Conservation (phyloP, 108 stramenopile species). For the Conticribra guillardii region DNA sequence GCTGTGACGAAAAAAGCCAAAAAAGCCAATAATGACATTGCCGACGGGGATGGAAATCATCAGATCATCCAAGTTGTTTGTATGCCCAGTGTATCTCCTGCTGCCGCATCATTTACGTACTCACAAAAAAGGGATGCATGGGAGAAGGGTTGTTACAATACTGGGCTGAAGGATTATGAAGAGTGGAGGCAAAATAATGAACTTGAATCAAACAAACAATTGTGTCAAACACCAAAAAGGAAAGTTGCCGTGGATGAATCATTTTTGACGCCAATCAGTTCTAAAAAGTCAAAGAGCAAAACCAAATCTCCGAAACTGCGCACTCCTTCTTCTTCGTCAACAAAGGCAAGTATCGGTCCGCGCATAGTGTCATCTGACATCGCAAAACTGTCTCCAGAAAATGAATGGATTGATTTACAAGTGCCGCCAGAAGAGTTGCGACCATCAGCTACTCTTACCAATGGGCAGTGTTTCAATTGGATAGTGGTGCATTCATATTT, state of each 20-base stretch:
- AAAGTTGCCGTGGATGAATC: too few species aligned
- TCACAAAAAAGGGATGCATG: constrained; percentile 77
- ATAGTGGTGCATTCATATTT: constrained; percentile 53
- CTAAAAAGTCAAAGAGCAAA: not conserved
- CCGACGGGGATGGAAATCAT: constrained; percentile 4
- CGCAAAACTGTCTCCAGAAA: constrained; percentile 47
- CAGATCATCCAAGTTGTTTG: constrained; percentile 53
- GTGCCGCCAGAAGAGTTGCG: constrained; percentile 76
- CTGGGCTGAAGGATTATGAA: constrained; percentile 66
- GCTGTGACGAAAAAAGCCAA: constrained; percentile 28
- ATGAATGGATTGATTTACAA: constrained; percentile 67
- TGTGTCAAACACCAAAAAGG: constrained; percentile 7
- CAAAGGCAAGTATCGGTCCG: constrained; percentile 13
- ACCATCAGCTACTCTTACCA: constrained; percentile 83
- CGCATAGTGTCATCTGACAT: constrained; percentile 41
- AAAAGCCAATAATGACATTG: constrained; percentile 12
- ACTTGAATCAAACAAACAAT: not conserved
- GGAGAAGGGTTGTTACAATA: constrained; percentile 65
- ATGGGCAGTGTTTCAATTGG: constrained; percentile 89
- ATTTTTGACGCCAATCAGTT: not conserved
- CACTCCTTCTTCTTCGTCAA: constrained; percentile 19
- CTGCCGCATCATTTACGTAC: constrained; percentile 73
- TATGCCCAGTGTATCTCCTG: constrained; percentile 70
- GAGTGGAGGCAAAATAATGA: constrained; percentile 29
- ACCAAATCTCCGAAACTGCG: not conserved